phyloP scores from a whole-genome alignment of 106 monocot species.

The Dendrobium officinale region DNA sequence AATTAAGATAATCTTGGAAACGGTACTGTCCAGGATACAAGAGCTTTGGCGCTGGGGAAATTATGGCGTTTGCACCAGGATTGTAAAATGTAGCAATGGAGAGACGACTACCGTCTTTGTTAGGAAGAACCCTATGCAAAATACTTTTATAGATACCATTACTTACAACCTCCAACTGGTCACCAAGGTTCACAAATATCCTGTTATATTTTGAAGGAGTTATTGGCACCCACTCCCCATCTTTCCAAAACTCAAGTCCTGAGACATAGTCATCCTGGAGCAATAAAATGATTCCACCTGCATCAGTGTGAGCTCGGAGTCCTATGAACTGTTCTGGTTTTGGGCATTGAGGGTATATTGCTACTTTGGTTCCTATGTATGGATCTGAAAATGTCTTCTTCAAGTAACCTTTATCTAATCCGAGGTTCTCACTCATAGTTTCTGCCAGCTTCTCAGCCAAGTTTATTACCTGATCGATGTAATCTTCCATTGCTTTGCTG shows the following conservation, averaged over 20 bases:
- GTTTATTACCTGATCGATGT: conserved; percentile 27
- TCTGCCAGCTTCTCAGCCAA: conserved; percentile 48
- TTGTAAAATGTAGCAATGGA: conserved; percentile 81
- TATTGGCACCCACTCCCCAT: conserved; percentile 42
- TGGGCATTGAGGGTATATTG: conserved; percentile 55
- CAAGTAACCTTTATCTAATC: conserved; percentile 41
- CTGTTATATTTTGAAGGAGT: conserved; percentile 34
- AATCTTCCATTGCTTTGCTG: conserved; percentile 39
- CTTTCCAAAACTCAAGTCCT: conserved; percentile 55
- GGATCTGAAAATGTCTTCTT: conserved; percentile 54
- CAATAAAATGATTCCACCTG: conserved; percentile 64
- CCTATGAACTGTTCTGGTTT: conserved; percentile 51
- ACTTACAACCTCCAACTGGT: conserved; percentile 67
- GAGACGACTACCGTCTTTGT: conserved; percentile 42
- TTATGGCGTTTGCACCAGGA: conserved; percentile 43
- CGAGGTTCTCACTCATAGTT: conserved; percentile 54
- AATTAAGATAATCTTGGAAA: conserved; percentile 61
- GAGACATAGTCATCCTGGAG: conserved; percentile 52
- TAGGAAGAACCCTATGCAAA: conserved; percentile 39
- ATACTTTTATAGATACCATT: conserved; percentile 69
- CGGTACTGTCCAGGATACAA: conserved; percentile 45
- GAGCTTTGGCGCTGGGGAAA: conserved; percentile 43
- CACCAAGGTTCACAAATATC: conserved; percentile 66
- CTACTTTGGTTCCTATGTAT: conserved; percentile 47
- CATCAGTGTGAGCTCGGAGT: conserved; percentile 72